Conservation (phyloP, 371 early-diverging fungal species). For the Zopfochytrium polystomum region DNA sequence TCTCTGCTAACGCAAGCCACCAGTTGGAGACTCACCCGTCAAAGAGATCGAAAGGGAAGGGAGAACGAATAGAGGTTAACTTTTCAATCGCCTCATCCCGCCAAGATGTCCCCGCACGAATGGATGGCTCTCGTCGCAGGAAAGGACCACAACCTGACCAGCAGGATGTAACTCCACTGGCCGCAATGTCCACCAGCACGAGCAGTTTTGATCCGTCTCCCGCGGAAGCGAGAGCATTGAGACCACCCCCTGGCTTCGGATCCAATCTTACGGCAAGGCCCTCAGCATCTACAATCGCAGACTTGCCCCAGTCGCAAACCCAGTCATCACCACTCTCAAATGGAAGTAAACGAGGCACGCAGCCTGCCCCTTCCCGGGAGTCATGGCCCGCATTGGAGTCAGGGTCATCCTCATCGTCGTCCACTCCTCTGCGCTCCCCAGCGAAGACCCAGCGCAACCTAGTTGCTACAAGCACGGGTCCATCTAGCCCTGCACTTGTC, state of each 20-base stretch:
- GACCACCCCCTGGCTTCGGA: slow-evolving; percentile 47
- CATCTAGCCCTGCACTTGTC: too few species aligned
- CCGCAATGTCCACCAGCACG: background rate
- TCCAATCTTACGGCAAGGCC: slow-evolving; percentile 20
- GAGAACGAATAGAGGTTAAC: slow-evolving; percentile 54
- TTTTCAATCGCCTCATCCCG: slow-evolving; percentile 55
- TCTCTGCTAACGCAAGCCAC: slow-evolving; percentile 26
- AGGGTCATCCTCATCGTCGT: background rate
- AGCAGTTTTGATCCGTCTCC: background rate
- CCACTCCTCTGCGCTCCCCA: background rate
- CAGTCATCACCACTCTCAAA: too few species aligned
- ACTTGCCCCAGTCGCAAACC: too few species aligned
- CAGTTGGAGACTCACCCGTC: slow-evolving; percentile 49
- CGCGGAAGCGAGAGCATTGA: background rate
- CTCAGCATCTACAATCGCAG: slow-evolving; percentile 4
- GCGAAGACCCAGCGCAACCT: background rate
- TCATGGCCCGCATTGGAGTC: background rate
- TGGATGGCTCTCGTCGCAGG: slow-evolving; percentile 13
- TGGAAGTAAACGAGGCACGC: slow-evolving; percentile 1
- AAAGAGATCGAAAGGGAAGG: slow-evolving; percentile 45
- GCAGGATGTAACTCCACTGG: slow-evolving; percentile 6
- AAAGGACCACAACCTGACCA: slow-evolving; percentile 21
- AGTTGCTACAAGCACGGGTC: slow-evolving; percentile 45
- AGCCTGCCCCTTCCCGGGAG: background rate
- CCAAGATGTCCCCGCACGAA: slow-evolving; percentile 22